Conservation (phyloP, 805 yeast species). For the Sugiyamaella americana region DNA sequence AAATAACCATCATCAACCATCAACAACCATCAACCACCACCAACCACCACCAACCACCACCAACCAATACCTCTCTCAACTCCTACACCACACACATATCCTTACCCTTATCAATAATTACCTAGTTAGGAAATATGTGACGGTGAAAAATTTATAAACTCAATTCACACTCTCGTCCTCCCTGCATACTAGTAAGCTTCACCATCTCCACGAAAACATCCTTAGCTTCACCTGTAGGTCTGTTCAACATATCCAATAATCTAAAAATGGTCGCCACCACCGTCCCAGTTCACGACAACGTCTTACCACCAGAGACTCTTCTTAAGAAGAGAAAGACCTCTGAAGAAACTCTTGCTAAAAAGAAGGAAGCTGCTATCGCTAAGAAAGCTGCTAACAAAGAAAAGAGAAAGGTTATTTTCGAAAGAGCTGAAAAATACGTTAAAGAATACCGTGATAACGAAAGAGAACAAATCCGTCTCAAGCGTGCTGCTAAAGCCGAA, state of each 20-base stretch:
- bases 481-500: slow-evolving; percentile 89
- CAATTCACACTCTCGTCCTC: too few relatives aligned
- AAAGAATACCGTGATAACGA: slow-evolving; percentile 90
- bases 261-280: slow-evolving; percentile 22
- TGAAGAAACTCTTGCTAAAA: slow-evolving; percentile 51
- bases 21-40: too few relatives aligned
- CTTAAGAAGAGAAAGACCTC: slow-evolving; percentile 55
- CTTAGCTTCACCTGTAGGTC: too few relatives aligned
- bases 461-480: slow-evolving; percentile 72
- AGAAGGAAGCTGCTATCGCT: slow-evolving; percentile 43
- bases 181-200: not conserved
- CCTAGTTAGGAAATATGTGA: too few relatives aligned
- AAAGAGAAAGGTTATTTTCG: slow-evolving; percentile 53
- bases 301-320: slow-evolving; percentile 49
- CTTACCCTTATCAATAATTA: too few relatives aligned
- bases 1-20: too few relatives aligned
- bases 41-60: too few relatives aligned
- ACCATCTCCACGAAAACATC: not conserved
- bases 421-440: slow-evolving; percentile 94
- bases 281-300: slow-evolving; percentile 25
- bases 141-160: too few relatives aligned
- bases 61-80: too few relatives aligned
- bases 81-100: too few relatives aligned
- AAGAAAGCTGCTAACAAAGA: slow-evolving; percentile 27
- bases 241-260: slow-evolving; percentile 6